These are phyloP conservation scores for Metschnikowia santaceciliae DNA, from an alignment of 805 yeast genomes.

Conservation along the genomic window DNA sequence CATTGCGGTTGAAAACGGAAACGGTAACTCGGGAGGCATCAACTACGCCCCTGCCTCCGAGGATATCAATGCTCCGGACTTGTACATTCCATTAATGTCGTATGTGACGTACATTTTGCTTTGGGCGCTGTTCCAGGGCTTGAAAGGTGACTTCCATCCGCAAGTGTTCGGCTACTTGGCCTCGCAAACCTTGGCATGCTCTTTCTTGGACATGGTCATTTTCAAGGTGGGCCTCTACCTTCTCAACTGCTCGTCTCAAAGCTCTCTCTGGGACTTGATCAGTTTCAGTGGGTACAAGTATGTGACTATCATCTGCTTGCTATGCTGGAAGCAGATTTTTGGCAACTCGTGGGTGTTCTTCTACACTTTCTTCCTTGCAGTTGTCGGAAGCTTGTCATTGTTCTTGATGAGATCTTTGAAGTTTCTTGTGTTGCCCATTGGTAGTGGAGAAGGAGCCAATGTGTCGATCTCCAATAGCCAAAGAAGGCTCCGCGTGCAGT, in stretches of 20 bases:
- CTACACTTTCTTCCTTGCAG: constrained; percentile 32
- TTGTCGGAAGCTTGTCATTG: constrained; percentile 46
- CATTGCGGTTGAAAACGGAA: constrained; percentile 21
- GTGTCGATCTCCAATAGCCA: constrained; percentile 62
- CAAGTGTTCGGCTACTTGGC: constrained; percentile 84
- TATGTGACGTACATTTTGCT: constrained; percentile 79
- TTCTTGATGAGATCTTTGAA: constrained; percentile 68
- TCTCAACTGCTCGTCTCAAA: constrained; percentile 61
- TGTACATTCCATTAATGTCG: constrained; percentile 94
- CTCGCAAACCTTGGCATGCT: constrained; percentile 80
- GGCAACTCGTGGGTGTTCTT: constrained; percentile 31
- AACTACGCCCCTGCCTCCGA: constrained; percentile 71
- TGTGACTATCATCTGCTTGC: constrained; percentile 65
- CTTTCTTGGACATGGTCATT: constrained; percentile 68
- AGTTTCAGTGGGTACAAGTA: constrained; percentile 94
- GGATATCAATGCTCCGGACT: constrained; percentile 92
- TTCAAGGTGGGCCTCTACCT: constrained; percentile 82
- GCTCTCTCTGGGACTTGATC: constrained; percentile 68
- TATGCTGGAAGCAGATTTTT: constrained; percentile 48
- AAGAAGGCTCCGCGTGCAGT: constrained; percentile 80
- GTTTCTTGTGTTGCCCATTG: constrained; percentile 59
- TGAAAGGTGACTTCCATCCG: constrained; percentile 89
- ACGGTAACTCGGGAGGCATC: constrained; percentile 21
- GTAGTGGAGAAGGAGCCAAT: constrained; percentile 38
- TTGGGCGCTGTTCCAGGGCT: constrained; percentile 80